phyloP scores from a whole-genome alignment of 805 yeast species.

The Myxozyma neotropica region DNA sequence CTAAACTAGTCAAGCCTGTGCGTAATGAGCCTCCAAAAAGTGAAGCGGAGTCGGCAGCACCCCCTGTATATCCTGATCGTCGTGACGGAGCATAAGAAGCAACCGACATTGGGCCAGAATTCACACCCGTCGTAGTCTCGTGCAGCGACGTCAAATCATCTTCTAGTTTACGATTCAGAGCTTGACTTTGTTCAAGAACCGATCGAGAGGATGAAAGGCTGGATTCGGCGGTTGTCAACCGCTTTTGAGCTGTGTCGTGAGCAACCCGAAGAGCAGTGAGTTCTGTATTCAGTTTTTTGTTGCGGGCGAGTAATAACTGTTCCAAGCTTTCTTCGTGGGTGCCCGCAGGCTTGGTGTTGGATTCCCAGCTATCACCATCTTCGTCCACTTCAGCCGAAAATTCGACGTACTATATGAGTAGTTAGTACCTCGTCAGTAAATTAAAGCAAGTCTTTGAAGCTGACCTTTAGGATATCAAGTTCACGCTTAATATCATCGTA shows the following conservation, averaged over 20 bases:
- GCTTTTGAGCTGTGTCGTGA: slow-evolving; percentile 51
- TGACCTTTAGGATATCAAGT: slow-evolving; percentile 67
- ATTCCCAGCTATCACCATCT: slow-evolving; percentile 39
- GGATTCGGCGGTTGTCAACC: slow-evolving; percentile 48
- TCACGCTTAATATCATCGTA: slow-evolving; percentile 83
- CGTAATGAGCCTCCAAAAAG: slow-evolving; percentile 29
- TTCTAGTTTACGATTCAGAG: slow-evolving; percentile 66
- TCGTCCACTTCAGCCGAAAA: slow-evolving; percentile 40
- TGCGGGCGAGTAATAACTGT: slow-evolving; percentile 65
- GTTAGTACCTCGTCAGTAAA: slow-evolving; percentile 35
- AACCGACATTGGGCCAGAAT: slow-evolving; percentile 27
- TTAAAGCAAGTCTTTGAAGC: too few relatives aligned
- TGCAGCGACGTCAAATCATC: slow-evolving; percentile 67
- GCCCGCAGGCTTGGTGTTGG: slow-evolving; percentile 10
- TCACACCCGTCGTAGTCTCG: slow-evolving; percentile 41
- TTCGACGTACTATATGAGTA: slow-evolving; percentile 31
- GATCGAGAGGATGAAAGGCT: slow-evolving; percentile 43
- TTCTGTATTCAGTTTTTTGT: slow-evolving; percentile 71
- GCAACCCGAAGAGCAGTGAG: slow-evolving; percentile 66
- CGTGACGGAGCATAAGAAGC: slow-evolving; percentile 29
- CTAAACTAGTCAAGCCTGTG: slow-evolving; percentile 24
- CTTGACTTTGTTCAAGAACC: slow-evolving; percentile 50
- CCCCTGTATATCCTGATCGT: slow-evolving; percentile 20
- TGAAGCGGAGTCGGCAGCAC: slow-evolving; percentile 27
- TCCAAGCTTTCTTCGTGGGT: slow-evolving; percentile 47